Conservation (phyloP, 2,329 filamentous ascomycete species). For the Aspergillus pseudoterreus region DNA sequence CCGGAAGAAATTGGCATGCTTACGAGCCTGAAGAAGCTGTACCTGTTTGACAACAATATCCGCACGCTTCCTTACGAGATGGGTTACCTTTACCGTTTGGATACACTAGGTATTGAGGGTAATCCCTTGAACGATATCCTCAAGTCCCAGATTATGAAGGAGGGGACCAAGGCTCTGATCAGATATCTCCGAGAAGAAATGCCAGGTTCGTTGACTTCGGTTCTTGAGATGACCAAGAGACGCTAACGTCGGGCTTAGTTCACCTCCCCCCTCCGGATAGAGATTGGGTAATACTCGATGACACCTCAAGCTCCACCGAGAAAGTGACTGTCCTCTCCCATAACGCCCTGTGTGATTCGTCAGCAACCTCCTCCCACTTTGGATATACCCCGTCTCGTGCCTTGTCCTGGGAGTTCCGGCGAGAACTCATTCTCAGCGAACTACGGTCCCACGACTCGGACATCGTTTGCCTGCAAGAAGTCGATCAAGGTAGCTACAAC, state of each 20-base stretch:
- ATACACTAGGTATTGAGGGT: constrained; percentile 86
- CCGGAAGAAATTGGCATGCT: constrained; percentile 96
- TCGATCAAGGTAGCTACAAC: constrained; percentile 87
- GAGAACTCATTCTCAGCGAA: constrained; percentile 77
- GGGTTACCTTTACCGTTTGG: constrained; percentile 81
- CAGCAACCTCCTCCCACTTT: constrained; percentile 78
- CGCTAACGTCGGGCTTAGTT: constrained; percentile 47
- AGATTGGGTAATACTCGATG: constrained; percentile 71
- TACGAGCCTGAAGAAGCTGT: constrained; percentile 78
- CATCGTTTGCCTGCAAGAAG: constrained; percentile 89
- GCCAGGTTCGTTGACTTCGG: constrained; percentile 60
- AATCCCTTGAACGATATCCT: constrained; percentile 75
- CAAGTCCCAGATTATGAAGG: constrained; percentile 79
- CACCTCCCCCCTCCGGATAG: constrained; percentile 73
- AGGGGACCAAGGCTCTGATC: constrained; percentile 82
- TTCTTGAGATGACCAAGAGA: neutral
- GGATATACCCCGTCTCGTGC: constrained; percentile 84
- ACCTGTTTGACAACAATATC: constrained; percentile 88
- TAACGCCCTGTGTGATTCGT: constrained; percentile 94
- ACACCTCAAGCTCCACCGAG: constrained; percentile 48
- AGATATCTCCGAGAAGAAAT: constrained; percentile 75
- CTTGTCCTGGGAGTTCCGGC: constrained; percentile 82
- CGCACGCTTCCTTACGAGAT: constrained; percentile 78
- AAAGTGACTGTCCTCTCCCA: constrained; percentile 84
- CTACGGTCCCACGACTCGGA: constrained; percentile 76